Evolutionary conservation across 2,329 filamentous ascomycete genomes (phyloP), one percentile per base, ranked within the genome.

Genomic region (Dactylonectria macrodidyma): DNA sequence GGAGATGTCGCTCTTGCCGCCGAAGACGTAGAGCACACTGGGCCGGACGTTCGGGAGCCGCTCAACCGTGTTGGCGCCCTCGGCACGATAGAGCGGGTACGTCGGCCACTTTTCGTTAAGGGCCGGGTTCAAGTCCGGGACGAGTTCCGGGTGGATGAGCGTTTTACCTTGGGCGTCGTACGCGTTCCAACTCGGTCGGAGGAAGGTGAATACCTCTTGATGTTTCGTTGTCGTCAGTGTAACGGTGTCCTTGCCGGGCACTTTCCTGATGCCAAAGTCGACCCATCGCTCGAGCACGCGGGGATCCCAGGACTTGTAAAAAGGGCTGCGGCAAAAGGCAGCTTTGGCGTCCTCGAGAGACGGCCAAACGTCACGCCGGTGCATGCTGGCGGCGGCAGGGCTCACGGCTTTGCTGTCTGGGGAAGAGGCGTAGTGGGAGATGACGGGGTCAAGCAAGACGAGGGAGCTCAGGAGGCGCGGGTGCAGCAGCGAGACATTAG

Each of bases 171-270:
- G 70, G 0, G 75, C 59, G 67, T 83, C 80, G 56, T 82, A 79
- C 69, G 83, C 84, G 8, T 82, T 80, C 78, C 81, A 89, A 66
- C 88, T 88, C 0, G 90, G 88, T 0, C 92, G 88, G 70, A 93
- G 81, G 78, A 92, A 96, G 1, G 91, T 94, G 76, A 94, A 91
- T 63, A 96, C 92, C 83, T 83, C 81, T 46, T 97, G 94, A 79
- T 97, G 93, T 75, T 95, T 94, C 0, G 94, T 92, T 1, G 95
- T 98, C 2, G 89, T 88, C 2, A 96, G 85, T 0, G 94, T 95
- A 1, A 95, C 91, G 38, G 86, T 81, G 16, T 81, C 80, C 16
- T 72, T 52, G 24, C 76, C 76, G 1, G 84, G 74, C 2, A 91
- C 84, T 16, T 92, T 87, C n/a, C 93, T 88, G n/a, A 98, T 83